Conservation (phyloP, 371 early-diverging fungal genomes). For the Nematocida sp. region DNA sequence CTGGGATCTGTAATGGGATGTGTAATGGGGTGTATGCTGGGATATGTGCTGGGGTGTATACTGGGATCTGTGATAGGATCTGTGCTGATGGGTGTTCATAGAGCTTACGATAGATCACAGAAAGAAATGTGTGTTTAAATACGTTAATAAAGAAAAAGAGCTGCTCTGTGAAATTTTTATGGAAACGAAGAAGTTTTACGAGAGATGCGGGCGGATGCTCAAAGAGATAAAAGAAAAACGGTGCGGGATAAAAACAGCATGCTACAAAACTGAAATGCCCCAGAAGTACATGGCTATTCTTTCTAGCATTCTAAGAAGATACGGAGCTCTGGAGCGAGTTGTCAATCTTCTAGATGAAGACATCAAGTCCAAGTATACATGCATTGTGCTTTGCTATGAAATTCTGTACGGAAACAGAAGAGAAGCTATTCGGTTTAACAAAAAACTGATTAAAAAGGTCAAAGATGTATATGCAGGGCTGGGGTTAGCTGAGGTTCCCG, state of each 20-base stretch:
- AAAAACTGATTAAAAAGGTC: slow-evolving; percentile 52
- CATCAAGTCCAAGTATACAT: slow-evolving; percentile 24
- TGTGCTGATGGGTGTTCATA: too few relatives aligned
- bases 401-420: slow-evolving; percentile 56
- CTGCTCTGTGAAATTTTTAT: slow-evolving; percentile 30
- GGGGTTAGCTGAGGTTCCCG: slow-evolving; percentile 18
- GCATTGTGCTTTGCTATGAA: slow-evolving; percentile 54
- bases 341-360: slow-evolving; percentile 38
- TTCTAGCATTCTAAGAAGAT: slow-evolving; percentile 54
- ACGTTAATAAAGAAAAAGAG: too few relatives aligned
- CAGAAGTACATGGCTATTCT: slow-evolving; percentile 55
- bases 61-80: too few relatives aligned
- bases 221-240: slow-evolving; percentile 51
- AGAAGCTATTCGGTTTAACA: slow-evolving; percentile 42
- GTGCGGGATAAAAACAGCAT: slow-evolving; percentile 58
- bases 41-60: too few relatives aligned
- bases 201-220: slow-evolving; percentile 58
- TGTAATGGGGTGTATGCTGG: too few relatives aligned
- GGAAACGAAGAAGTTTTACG: slow-evolving; percentile 56
- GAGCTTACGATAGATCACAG: too few relatives aligned
- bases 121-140: too few relatives aligned
- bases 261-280: slow-evolving; percentile 58
- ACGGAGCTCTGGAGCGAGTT: slow-evolving; percentile 46
- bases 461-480: slow-evolving; percentile 33
- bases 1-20: not conserved